phyloP scores from a whole-genome alignment of 192 early-diverging fungal genomes.

The Coemansia sp. region DNA sequence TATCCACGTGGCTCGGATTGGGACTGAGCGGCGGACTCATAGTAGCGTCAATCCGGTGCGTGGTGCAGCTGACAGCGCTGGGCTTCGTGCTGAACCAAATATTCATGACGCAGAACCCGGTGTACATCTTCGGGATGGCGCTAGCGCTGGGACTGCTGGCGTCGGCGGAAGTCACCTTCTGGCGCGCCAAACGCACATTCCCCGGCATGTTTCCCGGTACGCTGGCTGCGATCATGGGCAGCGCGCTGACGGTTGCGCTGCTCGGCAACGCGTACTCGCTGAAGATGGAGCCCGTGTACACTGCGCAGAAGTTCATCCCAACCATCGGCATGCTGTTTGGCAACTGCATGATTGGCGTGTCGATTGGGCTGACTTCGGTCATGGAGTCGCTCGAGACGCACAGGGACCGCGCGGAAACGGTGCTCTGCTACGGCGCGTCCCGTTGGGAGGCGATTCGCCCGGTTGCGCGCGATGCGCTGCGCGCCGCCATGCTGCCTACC shows the following conservation, averaged over 20 bases:
- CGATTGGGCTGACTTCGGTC: conserved; percentile 63
- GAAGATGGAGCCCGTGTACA: conserved; percentile 67
- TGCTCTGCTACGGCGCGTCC: conserved; percentile 73
- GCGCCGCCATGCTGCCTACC: conserved; percentile 75
- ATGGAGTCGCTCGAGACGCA: conserved; percentile 63
- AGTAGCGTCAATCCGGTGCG: conserved; percentile 68
- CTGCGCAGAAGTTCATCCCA: conserved; percentile 80
- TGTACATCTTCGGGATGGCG: conserved; percentile 63
- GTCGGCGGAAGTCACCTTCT: conserved; percentile 68
- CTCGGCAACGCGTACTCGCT: conserved; percentile 62
- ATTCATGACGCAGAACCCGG: conserved; percentile 61
- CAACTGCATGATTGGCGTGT: conserved; percentile 73
- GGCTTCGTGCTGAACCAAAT: conserved; percentile 69
- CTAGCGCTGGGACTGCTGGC: conserved; percentile 61
- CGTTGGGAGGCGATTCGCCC: conserved; percentile 81
- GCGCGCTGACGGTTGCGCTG: conserved; percentile 21
- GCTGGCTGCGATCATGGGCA: conserved; percentile 43
- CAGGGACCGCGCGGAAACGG: conserved; percentile 57
- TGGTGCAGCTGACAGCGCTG: conserved; percentile 77
- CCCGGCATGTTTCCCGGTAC: conserved; percentile 69
- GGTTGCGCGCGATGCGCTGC: conserved; percentile 69
- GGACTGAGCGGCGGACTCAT: conserved; percentile 67
- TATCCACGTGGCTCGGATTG: conserved; percentile 68
- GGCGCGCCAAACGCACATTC: conserved; percentile 69
- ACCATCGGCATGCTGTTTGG: conserved; percentile 89